Evolutionary conservation across 2,329 filamentous ascomycete genomes (phyloP).

Genomic region (Fonsecaea nubica): DNA sequence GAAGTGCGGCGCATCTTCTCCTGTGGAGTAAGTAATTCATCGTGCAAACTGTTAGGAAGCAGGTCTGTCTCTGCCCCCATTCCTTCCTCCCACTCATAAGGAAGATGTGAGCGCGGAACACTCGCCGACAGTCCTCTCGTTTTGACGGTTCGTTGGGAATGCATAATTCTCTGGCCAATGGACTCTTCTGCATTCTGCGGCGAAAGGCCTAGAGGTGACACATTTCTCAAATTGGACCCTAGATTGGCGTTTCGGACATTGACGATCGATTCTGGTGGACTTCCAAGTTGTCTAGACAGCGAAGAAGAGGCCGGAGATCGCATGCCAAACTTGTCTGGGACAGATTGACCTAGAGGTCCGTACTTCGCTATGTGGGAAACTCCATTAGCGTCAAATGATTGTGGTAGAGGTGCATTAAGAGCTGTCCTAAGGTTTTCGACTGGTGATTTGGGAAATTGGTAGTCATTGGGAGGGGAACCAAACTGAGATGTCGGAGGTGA

Average conservation of each 20-base stretch:
- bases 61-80: constrained; percentile 91
- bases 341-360: constrained; percentile 88
- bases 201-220: constrained; percentile 60
- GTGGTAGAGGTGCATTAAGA: constrained; percentile 87
- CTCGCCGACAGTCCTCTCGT: constrained; percentile 64
- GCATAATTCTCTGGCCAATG: constrained; percentile 66
- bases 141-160: constrained; percentile 66
- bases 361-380: constrained; percentile 90
- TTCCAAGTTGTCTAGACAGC: constrained; percentile 60
- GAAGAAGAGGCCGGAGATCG: constrained; percentile 73
- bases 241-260: constrained; percentile 71
- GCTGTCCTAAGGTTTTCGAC: constrained; percentile 73
- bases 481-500: constrained; percentile 70
- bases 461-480: constrained; percentile 81
- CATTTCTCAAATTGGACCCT: constrained; percentile 73
- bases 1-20: constrained; percentile 66
- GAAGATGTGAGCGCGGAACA: constrained; percentile 57
- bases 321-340: constrained; percentile 88
- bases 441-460: constrained; percentile 81
- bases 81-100: constrained; percentile 65
- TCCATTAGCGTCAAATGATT: constrained; percentile 95
- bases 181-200: constrained; percentile 70
- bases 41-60: constrained; percentile 72
- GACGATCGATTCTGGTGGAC: constrained; percentile 68
- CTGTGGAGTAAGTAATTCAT: constrained; percentile 68